Evolutionary conservation across 768 basidiomycete genomes (phyloP), one percentile per base, ranked within the genome.

Genomic region (Pleurotus platypus): DNA sequence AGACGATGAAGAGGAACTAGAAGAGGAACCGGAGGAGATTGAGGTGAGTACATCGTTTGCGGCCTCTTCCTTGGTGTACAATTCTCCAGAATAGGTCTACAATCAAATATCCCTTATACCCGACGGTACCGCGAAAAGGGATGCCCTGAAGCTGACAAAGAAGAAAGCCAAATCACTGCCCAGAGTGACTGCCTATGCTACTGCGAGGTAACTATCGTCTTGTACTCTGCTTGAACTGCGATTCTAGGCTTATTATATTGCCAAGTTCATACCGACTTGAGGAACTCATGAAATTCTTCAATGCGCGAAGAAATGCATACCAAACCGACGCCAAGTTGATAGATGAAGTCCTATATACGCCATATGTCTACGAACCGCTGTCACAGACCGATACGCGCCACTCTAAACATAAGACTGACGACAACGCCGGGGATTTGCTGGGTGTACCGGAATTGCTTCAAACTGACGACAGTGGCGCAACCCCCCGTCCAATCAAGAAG

Each of bases 161-260:
- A 94, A 91, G 75, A 96, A 95, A 69, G 93, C 94, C 2, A 95
- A 94, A 68, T 86, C 85, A 11, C 70, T 97, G 11, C 94, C 94
- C 30, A 76, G 95, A 63, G 95, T 95, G n/a, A 97, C 95, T 2
- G 95, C 94, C 4, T 97, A 96, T 71, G 93, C 94, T 45, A 97
- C 94, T 13, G 92, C 94, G 30, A 87, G 82, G 94, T 94, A 70
- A 63, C 78, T 73, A 20, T 18, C 7, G 22, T 56, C 24, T 35
- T 16, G 15, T 39, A 45, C 24, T 30, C 5, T 12, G 30, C 18
- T 39, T 27, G 42, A 43, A 42, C 39, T 8, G 27, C 18, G 18
- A 18, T 18, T 18, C 18, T 26, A 35, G 11, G 30, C 9, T 35
- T 35, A 35, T 40, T 43, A 46, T 43, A 16, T 16, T 37, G 35